These are phyloP conservation scores for Grosmannia penicillata DNA, from an alignment of 2,329 filamentous ascomycete genomes.

Conservation along the genomic window DNA sequence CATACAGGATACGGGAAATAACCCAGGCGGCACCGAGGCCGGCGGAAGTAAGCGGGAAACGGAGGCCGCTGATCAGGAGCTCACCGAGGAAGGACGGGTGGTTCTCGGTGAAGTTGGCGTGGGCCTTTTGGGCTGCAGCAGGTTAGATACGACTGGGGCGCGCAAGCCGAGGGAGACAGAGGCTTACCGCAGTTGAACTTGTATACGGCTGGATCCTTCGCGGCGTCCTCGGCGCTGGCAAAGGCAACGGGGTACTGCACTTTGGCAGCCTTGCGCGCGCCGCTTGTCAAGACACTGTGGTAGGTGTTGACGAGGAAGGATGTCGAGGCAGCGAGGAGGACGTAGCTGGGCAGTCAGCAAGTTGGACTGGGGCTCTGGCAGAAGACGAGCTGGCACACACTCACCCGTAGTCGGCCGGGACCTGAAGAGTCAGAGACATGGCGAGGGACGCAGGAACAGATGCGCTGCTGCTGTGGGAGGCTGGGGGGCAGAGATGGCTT, in stretches of 20 bases:
- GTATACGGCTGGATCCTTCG: slow-evolving; percentile 37
- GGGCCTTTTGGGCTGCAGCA: slow-evolving; percentile 38
- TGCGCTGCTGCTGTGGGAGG: no score
- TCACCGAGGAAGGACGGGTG: slow-evolving; percentile 34
- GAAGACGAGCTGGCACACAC: not conserved
- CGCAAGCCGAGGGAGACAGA: not conserved
- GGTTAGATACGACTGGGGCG: not conserved
- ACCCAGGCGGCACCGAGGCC: slow-evolving; percentile 36
- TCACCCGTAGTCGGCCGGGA: slow-evolving; percentile 9
- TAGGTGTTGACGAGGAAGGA: slow-evolving; percentile 42
- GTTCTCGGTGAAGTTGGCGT: slow-evolving; percentile 51
- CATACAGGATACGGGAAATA: slow-evolving; percentile 36
- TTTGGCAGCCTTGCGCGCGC: slow-evolving; percentile 34
- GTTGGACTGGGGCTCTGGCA: not conserved
- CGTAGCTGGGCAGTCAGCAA: slow-evolving; percentile 32
- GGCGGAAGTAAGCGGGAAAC: slow-evolving; percentile 35
- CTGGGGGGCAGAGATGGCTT: no score
- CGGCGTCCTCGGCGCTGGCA: slow-evolving; percentile 36
- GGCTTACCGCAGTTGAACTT: slow-evolving; percentile 45
- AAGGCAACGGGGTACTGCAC: slow-evolving; percentile 44
- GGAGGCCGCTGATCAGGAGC: slow-evolving; percentile 40
- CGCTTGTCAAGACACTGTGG: slow-evolving; percentile 32
- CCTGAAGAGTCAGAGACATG: slow-evolving; percentile 5
- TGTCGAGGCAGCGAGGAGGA: slow-evolving; percentile 40
- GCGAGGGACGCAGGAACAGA: no score